Conservation (phyloP, 768 basidiomycete species). For the Kondoa malvinella region DNA sequence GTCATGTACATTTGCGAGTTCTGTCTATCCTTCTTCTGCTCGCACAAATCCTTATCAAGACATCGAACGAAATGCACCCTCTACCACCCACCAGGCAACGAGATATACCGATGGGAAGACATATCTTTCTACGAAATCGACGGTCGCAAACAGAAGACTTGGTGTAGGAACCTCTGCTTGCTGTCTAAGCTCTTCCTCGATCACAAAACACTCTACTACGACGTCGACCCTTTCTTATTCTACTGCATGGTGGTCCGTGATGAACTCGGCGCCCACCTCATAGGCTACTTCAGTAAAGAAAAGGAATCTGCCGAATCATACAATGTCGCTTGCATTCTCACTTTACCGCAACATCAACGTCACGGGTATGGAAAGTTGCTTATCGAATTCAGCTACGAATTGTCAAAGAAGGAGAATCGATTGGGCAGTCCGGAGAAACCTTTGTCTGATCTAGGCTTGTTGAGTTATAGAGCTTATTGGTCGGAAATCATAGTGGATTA, state of each 20-base stretch:
- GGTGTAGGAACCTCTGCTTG: conserved; percentile 91
- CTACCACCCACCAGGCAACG: conserved; percentile 91
- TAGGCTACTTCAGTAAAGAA: conserved; percentile 98
- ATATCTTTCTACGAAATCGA: conserved; percentile 98
- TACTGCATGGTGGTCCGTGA: conserved; percentile 93
- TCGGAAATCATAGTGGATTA: conserved; percentile 87
- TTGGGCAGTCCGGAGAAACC: conserved; percentile 97
- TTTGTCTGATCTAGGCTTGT: conserved; percentile 75
- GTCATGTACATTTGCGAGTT: conserved; percentile 96
- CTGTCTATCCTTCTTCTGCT: conserved; percentile 83
- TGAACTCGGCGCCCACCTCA: conserved; percentile 73
- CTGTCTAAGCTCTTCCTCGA: conserved; percentile 96
- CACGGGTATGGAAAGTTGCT: conserved; percentile 86
- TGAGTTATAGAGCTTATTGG: conserved; percentile 93
- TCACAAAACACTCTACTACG: conserved; percentile 98
- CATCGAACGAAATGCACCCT: conserved; percentile 83
- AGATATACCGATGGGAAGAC: conserved; percentile 94
- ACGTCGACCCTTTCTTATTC: conserved; percentile 98
- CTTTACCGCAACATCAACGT: conserved; percentile 94
- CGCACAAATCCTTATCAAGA: conserved; percentile 72
- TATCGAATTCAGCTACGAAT: conserved; percentile 95
- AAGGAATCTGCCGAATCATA: conserved; percentile 96
- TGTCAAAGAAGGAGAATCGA: conserved; percentile 89
- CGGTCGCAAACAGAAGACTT: conserved; percentile 83
- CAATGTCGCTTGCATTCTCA: conserved; percentile 96